Evolutionary conservation across 116 monocot genomes (phyloP).

Genomic region (Thalassia testudinum): DNA sequence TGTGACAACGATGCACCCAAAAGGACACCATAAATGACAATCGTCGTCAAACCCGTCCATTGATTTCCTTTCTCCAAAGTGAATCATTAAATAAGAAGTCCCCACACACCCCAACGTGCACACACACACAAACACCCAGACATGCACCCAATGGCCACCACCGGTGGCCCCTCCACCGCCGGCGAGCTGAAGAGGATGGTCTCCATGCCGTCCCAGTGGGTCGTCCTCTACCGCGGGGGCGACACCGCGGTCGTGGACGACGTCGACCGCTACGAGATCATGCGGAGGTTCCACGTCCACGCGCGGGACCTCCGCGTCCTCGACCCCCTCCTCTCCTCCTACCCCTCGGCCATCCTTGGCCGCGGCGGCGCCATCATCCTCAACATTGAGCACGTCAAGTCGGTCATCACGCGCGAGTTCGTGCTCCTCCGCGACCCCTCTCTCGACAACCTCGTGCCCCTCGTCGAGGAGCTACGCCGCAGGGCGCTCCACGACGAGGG

Average conservation of each 20-base stretch:
- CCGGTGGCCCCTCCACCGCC: neutral
- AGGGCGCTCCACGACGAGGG: neutral
- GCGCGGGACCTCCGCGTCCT: slow-evolving; percentile 58
- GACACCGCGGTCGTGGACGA: neutral
- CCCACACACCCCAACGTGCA: neutral
- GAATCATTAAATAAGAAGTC: neutral
- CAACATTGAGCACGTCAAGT: slow-evolving; percentile 26
- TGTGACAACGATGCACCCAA: too few species aligned
- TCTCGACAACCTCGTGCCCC: neutral
- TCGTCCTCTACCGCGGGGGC: neutral
- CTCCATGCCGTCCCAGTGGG: neutral
- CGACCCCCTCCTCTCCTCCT: slow-evolving; percentile 53
- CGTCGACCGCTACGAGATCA: slow-evolving; percentile 18
- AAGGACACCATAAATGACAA: too few species aligned
- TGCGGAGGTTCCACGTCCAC: slow-evolving; percentile 51
- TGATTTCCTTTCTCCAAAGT: neutral
- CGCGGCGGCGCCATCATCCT: slow-evolving; percentile 66
- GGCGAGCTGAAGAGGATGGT: neutral
- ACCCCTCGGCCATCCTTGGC: slow-evolving; percentile 61
- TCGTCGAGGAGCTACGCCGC: neutral
- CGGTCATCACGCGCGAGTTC: neutral
- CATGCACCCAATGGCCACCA: neutral
- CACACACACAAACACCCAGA: neutral
- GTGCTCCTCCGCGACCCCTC: neutral
- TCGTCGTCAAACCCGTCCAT: neutral